A percentile compares a stretch with the other conserved stretches of the same genome.
phyloP scores from a whole-genome alignment of 768 basidiomycete genomes.

The Tubosaeta brunneosetosa region DNA sequence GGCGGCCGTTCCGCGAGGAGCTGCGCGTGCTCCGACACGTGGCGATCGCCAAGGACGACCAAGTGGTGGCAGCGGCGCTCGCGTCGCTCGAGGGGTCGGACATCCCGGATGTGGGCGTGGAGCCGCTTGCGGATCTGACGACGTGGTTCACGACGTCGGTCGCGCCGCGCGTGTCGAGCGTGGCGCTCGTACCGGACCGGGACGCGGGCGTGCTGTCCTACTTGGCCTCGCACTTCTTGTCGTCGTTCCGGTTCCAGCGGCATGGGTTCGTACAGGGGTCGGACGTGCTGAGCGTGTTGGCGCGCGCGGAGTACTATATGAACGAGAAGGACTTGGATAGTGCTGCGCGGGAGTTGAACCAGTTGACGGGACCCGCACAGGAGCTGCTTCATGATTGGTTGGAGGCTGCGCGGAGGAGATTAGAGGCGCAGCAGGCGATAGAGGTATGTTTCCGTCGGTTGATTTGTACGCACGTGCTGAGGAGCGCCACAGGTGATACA shows the following conservation, averaged over 20 bases:
- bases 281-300: constrained; percentile 83
- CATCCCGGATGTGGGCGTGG: constrained; percentile 75
- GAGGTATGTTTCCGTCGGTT: constrained; percentile 45
- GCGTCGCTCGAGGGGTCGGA: constrained; percentile 66
- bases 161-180: constrained; percentile 75
- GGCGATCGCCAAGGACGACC: constrained; percentile 65
- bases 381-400: constrained; percentile 82
- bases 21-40: constrained; percentile 78
- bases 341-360: constrained; percentile 20
- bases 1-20: constrained; percentile 86
- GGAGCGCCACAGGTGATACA: constrained; percentile 59
- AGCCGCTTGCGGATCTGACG: constrained; percentile 84
- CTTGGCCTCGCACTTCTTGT: constrained; percentile 73
- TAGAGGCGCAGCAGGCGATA: constrained; percentile 90
- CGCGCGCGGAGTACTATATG: constrained; percentile 84
- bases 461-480: constrained; percentile 9
- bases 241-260: constrained; percentile 72
- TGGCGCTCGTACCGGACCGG: constrained; percentile 90
- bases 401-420: constrained; percentile 75
- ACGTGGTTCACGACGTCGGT: constrained; percentile 89
- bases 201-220: constrained; percentile 86
- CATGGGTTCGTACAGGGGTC: constrained; percentile 67
- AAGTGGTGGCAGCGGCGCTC: constrained; percentile 59
- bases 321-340: too few relatives aligned
- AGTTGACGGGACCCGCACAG: constrained; percentile 78